Evolutionary conservation across 1,139 yeast species (phyloP).

Genomic region (Debaryomyces coudertii): DNA sequence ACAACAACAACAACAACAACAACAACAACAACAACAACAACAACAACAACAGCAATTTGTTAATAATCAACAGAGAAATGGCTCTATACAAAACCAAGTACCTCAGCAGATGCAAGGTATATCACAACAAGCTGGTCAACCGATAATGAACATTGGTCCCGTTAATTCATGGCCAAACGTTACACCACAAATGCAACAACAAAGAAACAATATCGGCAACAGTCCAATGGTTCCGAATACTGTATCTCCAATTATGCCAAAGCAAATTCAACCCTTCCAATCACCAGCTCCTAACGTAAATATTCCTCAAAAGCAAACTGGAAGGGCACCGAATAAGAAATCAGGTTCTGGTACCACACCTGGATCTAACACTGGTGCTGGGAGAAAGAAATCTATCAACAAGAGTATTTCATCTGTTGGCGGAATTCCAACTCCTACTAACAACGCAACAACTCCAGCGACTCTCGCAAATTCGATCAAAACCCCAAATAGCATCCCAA

Average conservation of each 20-base stretch:
- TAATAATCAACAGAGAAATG: conserved; percentile 13
- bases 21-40: no score
- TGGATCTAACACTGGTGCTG: conserved; percentile 14
- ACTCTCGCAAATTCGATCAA: conserved; percentile 44
- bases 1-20: no score
- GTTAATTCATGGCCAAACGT: conserved; percentile 27
- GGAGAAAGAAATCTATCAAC: conserved; percentile 32
- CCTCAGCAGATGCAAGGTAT: conserved; percentile 19
- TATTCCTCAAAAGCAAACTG: conserved; percentile 16
- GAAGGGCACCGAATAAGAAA: conserved; percentile 21
- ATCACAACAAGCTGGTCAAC: conserved; percentile 11
- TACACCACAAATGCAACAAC: conserved; percentile 20
- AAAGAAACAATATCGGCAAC: conserved; percentile 18
- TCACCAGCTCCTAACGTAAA: conserved; percentile 17
- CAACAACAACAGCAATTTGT: conserved; percentile 19
- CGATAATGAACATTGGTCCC: conserved; percentile 22
- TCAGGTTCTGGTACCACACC: conserved; percentile 19
- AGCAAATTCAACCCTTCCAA: conserved; percentile 19
- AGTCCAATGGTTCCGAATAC: conserved; percentile 31
- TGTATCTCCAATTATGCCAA: conserved; percentile 23
- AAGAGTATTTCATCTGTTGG: conserved; percentile 27
- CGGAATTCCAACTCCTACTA: conserved; percentile 38
- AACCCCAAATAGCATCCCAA: conserved; percentile 50
- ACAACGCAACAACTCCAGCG: conserved; percentile 45
- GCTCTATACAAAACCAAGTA: conserved; percentile 14